Base-by-base conservation (phyloP, 768 basidiomycete genomes). In the Boletus rex-veris region DNA sequence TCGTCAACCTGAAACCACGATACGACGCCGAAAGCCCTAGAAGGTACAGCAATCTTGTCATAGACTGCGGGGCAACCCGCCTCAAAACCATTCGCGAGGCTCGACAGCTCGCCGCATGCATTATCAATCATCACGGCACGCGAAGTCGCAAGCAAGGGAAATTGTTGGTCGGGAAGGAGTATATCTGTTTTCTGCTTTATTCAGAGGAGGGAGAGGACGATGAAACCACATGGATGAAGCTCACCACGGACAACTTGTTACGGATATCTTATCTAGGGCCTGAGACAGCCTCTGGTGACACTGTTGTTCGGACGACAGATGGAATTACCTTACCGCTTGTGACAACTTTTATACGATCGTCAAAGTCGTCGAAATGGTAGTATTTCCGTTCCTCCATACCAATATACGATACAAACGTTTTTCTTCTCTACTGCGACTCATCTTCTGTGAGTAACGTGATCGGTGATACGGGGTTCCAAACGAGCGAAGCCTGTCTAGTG, bases 101-200 rank as follows among this genome's bases (percentile, higher is more conserved):
- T 36, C 37, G 16, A n/a, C 52, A 24, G 21, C 44, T 55, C 31
- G 54, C 54, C 2, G 54, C 15, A n/a, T 55, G 52, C 24, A 41
- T 55, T 4, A 45, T 54, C 38, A 55, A 55, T 38, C 44, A 55
- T 19, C 39, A 54, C 18, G 52, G 16, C 7, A 21, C 24, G 12
- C 24, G 12, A 21, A 28, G n/a, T 36, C 50, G 36, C 4, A 37
- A 26, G 1, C 31, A 55, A 46, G 54, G 54, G 26, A 55, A 18
- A 33, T 21, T 55, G 26, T 19, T 46, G 9, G 43, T 41, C 4
- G 53, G 45, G 12, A 21, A 15, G 33, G 53, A 55, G 3, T 46
- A 55, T 24, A 55, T 55, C n/a, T 55, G 45, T 24, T 36, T 55
- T 28, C 45, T 46, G 9, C 53, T 46, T n/a, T 55, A 55, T 26